A percentile compares a stretch with the other conserved stretches of the same genome.
These are phyloP conservation scores for Bjerkandera adusta DNA, from an alignment of 1,284 basidiomycete genomes.

Conservation along the genomic window DNA sequence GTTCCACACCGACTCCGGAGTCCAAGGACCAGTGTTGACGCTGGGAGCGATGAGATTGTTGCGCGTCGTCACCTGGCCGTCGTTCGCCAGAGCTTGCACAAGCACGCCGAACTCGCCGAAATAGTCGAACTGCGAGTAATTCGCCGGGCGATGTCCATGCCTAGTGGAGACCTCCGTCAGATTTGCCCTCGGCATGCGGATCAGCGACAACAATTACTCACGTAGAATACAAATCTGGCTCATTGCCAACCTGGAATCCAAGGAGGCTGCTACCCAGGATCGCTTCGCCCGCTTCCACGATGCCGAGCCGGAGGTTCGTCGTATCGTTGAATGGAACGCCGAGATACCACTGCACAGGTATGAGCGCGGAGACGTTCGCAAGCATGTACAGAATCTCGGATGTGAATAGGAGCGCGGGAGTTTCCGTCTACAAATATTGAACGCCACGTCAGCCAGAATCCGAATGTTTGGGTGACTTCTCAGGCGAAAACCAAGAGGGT, in stretches of 20 bases:
- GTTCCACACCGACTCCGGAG: conserved; percentile 41
- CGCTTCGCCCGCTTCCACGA: conserved; percentile 44
- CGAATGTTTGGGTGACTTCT: background rate
- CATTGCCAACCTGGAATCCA: conserved; percentile 65
- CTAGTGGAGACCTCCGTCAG: conserved; percentile 8
- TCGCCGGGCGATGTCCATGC: conserved; percentile 33
- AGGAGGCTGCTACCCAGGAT: conserved; percentile 60
- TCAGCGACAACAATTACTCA: conserved; percentile 13
- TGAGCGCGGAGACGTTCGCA: conserved; percentile 37
- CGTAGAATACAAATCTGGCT: conserved; percentile 62
- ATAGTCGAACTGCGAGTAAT: conserved; percentile 45
- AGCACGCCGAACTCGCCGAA: conserved; percentile 47
- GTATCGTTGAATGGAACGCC: conserved; percentile 56
- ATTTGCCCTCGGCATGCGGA: background rate
- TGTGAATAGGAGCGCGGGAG: conserved; percentile 43
- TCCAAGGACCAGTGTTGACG: conserved; percentile 44
- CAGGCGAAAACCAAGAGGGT: background rate
- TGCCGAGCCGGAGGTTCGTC: conserved; percentile 48
- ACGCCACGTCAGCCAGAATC: background rate
- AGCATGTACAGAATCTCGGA: conserved; percentile 41
- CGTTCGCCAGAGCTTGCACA: conserved; percentile 37
- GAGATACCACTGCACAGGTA: conserved; percentile 43
- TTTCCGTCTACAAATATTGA: conserved; percentile 29
- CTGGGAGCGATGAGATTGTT: conserved; percentile 48
- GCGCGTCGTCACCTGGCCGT: conserved; percentile 34